Base-by-base conservation (phyloP, 257 asterid genomes). In the Cynanchum wilfordii region DNA sequence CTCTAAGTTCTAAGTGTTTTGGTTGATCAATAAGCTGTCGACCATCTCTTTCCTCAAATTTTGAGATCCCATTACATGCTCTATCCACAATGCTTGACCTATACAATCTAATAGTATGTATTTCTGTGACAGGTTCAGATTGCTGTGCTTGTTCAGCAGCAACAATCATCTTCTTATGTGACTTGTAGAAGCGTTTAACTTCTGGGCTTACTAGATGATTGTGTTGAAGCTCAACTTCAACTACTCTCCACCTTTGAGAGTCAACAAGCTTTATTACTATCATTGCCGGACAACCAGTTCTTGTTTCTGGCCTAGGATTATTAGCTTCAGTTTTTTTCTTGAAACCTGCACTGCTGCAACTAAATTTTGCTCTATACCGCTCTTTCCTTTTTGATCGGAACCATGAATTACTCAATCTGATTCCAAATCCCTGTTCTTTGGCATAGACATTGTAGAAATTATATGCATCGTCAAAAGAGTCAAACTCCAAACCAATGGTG, bases 231-330 rank as follows among this genome's bases (percentile, higher is more conserved):
- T 80, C 86, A 72, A 79, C 86, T 72, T 84, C 91, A 33, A 83
- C 85, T 57, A 86, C 84, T 79, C 88, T 83, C 91, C 91, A 88
- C 72, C 83, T 80, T 44, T 71, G 81, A 27, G 85, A 80, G 64
- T 83, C 91, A 76, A 82, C 86, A 72, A 88, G 89, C 80, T 83
- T 86, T 78, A 88, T 69, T 52, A 84, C 78, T 38, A 83, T 74
- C 91, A 84, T 88, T 69, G 89, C 88, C 66, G 87, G 89, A 72
- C 95, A 88, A 8, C 90, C 91, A 15, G 91, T 88, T 77, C 91
- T 83, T 66, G 88, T 84, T 82, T 84, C 88, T 42, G 91, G 88
- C 79, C 88, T 82, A 38, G 91, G 91, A 79, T 86, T 80, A 71
- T 78, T 83, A 58, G 91, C 89, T 71, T 80, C 85, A 40, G 81